Evolutionary conservation across 257 asterid genomes (phyloP), one percentile per base, ranked within the genome.

Genomic region (Cinchona pubescens): DNA sequence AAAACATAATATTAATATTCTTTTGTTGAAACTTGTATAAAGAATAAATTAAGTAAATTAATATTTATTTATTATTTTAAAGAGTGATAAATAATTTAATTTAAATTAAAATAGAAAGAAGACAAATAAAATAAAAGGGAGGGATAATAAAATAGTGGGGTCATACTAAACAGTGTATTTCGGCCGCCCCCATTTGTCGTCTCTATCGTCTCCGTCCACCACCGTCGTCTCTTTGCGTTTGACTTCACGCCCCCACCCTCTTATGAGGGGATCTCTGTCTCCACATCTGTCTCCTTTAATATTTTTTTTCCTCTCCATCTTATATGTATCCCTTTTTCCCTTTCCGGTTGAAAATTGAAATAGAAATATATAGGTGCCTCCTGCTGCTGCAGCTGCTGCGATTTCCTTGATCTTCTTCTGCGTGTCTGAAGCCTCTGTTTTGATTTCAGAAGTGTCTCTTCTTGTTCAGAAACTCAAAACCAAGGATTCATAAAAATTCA

Each of bases 171-270:
- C 76, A 61, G 70, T 84, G 69, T 37, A 59, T 76, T 76, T 76
- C 77, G 72, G 85, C 84, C 86, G 86, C 79, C 80, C 70, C 63
- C 45, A 30, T 76, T 83, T 85, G 84, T 84, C 88, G 79, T 77
- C 78, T 82, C 81, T 68, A 37, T 81, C 75, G 80, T 70, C 79
- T 78, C 74, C 81, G 65, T 75, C 82, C 69, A 55, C 79, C 67
- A 51, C 81, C 84, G 77, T 61, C 87, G 80, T 79, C 75, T 27
- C 75, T 66, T 73, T 65, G 83, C 79, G 75, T 76, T 69, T 75
- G 69, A 27, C 78, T 69, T 43, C 81, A 51, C 79, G 77, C 79
- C 6, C 79, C 25, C 21, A 10, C 55, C 60, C 15, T 9, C 35
- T 43, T n/a, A n/a, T n/a, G n/a, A n/a, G n/a, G n/a, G n/a, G n/a